Evolutionary conservation across 306 rosid genomes (phyloP).

Genomic region (Prunus fruticosa): DNA sequence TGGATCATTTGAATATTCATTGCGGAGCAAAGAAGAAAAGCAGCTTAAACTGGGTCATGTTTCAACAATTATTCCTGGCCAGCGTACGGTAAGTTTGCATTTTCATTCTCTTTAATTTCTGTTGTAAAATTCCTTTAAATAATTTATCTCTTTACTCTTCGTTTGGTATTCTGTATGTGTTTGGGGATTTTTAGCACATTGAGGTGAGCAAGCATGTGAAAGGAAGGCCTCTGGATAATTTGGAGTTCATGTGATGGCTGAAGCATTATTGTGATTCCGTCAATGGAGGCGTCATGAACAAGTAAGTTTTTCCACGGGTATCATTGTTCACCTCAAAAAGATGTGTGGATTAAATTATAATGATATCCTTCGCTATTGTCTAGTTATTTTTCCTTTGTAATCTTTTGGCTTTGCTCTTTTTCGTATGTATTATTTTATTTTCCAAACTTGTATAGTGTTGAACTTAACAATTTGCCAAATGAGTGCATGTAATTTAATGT

Average conservation of each 20-base stretch:
- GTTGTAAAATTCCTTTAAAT: too few species aligned
- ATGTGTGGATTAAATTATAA: too few species aligned
- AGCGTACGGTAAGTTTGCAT: constrained; percentile 79
- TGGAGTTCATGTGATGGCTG: constrained; percentile 98
- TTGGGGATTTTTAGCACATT: constrained; percentile 47
- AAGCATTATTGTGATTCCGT: constrained; percentile 85
- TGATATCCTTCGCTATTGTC: too few species aligned
- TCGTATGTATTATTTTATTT: too few species aligned
- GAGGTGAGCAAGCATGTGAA: constrained; percentile 91
- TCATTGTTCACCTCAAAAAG: too few species aligned
- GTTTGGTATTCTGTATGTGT: neutral
- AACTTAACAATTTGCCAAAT: too few species aligned
- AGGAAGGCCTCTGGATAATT: constrained; percentile 85
- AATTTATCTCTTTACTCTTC: too few species aligned
- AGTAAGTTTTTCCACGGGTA: constrained; percentile 23
- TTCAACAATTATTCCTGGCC: constrained; percentile 87
- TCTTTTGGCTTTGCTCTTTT: too few species aligned
- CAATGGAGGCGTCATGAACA: constrained; percentile 43
- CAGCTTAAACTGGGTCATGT: constrained; percentile 68
- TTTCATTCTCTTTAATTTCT: neutral
- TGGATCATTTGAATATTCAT: too few species aligned
- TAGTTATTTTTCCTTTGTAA: too few species aligned
- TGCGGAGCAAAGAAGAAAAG: constrained; percentile 56
- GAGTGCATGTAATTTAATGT: too few species aligned
- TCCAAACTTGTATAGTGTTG: too few species aligned